Conservation (phyloP, 306 rosid species). For the Glycine soja region DNA sequence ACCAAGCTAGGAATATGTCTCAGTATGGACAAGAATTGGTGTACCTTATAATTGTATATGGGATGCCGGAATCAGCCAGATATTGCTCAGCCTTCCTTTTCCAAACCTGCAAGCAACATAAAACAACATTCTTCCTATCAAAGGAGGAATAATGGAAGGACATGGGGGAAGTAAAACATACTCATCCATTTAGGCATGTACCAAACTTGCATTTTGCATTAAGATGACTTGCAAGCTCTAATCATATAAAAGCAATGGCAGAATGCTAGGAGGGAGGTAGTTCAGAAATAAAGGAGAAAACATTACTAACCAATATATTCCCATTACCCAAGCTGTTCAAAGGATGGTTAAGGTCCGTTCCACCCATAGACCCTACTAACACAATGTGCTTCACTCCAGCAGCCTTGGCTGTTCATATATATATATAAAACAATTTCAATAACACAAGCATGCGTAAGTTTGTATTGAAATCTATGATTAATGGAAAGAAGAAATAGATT, state of each 20-base stretch:
- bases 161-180: not conserved
- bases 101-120: conserved; percentile 68
- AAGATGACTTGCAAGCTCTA: conserved; percentile 26
- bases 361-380: conserved; percentile 98
- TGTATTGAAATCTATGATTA: conserved; percentile 2
- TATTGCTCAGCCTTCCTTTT: conserved; percentile 94
- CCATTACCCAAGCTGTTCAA: conserved; percentile 85
- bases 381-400: conserved; percentile 95
- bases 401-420: conserved; percentile 74
- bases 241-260: conserved; percentile 15
- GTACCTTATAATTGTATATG: conserved; percentile 90
- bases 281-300: conserved; percentile 20
- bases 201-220: conserved; percentile 27
- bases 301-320: conserved; percentile 78
- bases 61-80: conserved; percentile 80
- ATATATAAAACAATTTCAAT: conserved; percentile 25
- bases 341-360: conserved; percentile 74
- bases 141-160: conserved; percentile 7
- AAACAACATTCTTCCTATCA: not conserved
- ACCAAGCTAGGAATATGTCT: not conserved
- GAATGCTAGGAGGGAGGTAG: conserved; percentile 27
- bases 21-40: not conserved
- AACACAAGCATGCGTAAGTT: not conserved
- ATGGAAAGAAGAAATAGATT: conserved; percentile 17
- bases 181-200: not conserved